A percentile compares a stretch with the other conserved stretches of the same genome.
Conservation (phyloP, 371 early-diverging fungal genomes). For the Mucor plumbeus region DNA sequence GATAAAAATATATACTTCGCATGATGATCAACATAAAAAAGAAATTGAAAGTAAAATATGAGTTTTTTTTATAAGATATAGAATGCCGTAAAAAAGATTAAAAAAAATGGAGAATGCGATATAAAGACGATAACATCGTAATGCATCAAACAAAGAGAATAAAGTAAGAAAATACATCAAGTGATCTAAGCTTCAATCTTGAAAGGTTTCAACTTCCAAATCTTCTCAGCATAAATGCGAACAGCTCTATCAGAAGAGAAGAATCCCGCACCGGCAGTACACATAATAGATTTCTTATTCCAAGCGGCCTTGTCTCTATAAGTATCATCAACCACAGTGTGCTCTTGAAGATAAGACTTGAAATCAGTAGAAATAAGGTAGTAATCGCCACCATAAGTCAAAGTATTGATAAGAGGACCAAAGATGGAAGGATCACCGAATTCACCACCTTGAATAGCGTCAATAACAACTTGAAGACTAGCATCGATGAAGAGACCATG, state of each 20-base stretch:
- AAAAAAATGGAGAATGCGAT: too few species aligned
- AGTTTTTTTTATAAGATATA: too few species aligned
- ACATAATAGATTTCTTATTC: slow-evolving; percentile 84
- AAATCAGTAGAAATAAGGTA: slow-evolving; percentile 91
- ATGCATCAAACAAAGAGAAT: too few species aligned
- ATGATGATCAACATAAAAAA: too few species aligned
- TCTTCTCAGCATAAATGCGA: slow-evolving; percentile 84
- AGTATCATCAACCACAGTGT: slow-evolving; percentile 74
- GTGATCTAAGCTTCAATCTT: neutral
- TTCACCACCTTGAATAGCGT: slow-evolving; percentile 73
- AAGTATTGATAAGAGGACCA: slow-evolving; percentile 75
- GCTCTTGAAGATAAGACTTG: slow-evolving; percentile 78
- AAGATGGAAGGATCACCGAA: slow-evolving; percentile 82
- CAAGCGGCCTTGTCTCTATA: slow-evolving; percentile 79
- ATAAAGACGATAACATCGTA: too few species aligned
- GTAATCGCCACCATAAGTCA: slow-evolving; percentile 83
- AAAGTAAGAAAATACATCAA: too few species aligned
- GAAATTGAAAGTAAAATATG: too few species aligned
- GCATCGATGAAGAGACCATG: slow-evolving; percentile 76
- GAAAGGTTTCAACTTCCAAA: slow-evolving; percentile 74
- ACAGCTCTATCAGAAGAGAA: slow-evolving; percentile 87
- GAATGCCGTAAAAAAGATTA: too few species aligned
- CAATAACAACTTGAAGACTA: slow-evolving; percentile 76
- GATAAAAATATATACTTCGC: too few species aligned
- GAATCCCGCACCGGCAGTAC: slow-evolving; percentile 90